Conservation (phyloP, 345 rosid species). For the Moricandia arvensis region DNA sequence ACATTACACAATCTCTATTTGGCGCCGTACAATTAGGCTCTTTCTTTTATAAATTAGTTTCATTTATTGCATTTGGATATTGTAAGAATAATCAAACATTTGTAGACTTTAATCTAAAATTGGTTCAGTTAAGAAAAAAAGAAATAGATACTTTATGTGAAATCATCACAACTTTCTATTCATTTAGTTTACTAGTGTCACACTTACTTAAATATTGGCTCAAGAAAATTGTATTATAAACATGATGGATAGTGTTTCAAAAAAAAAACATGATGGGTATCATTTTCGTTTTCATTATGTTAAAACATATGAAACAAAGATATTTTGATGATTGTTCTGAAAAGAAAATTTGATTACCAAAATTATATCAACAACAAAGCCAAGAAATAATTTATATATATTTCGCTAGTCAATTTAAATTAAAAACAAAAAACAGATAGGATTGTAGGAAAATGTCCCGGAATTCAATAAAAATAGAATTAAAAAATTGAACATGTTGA, state of each 20-base stretch:
- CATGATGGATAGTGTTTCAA: background rate
- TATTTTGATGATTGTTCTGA: background rate
- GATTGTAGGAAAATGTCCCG: slow-evolving; percentile 26
- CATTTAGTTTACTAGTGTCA: background rate
- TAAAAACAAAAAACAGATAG: background rate
- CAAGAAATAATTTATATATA: slow-evolving; percentile 8
- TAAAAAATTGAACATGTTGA: slow-evolving; percentile 33
- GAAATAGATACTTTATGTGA: background rate
- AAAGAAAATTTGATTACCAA: background rate
- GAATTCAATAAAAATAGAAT: slow-evolving; percentile 21
- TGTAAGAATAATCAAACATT: slow-evolving; percentile 6
- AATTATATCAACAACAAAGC: slow-evolving; percentile 21
- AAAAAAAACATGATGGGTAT: background rate
- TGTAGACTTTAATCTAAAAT: background rate
- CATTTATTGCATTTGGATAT: slow-evolving; percentile 29
- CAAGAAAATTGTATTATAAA: background rate
- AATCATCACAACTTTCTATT: background rate
- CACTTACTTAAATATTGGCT: background rate
- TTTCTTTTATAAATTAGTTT: background rate
- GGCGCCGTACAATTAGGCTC: slow-evolving; percentile 49
- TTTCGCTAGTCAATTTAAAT: slow-evolving; percentile 5
- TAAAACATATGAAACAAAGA: background rate
- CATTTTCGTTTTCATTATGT: too few relatives aligned
- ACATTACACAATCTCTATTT: slow-evolving; percentile 28
- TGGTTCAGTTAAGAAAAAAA: background rate